phyloP scores from a whole-genome alignment of 768 basidiomycete species.

The Mycena galopus region DNA sequence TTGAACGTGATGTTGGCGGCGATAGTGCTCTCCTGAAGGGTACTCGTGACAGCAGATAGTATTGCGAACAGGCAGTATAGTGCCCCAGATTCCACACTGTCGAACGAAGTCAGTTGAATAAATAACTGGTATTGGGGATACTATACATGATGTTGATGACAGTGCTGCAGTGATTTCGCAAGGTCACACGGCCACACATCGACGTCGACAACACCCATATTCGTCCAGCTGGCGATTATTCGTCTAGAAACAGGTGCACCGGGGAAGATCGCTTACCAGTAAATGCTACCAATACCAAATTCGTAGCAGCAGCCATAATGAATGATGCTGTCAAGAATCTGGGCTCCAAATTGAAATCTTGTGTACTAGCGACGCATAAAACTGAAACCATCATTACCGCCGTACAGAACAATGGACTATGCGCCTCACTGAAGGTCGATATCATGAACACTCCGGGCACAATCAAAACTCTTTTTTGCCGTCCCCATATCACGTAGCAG shows the following conservation, averaged over 20 bases:
- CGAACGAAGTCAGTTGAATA: background rate
- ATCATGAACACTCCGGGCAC: background rate
- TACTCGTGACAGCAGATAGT: background rate
- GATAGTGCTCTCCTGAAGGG: no score
- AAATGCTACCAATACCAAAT: background rate
- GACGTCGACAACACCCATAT: no score
- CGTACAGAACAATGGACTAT: no score
- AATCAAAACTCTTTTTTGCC: no score
- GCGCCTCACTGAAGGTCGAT: background rate
- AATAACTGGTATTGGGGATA: background rate
- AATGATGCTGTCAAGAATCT: background rate
- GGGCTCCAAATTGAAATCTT: background rate
- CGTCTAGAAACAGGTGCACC: no score
- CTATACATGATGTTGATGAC: background rate
- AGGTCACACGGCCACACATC: background rate
- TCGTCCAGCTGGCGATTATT: background rate
- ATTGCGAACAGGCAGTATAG: background rate
- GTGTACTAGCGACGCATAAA: no score
- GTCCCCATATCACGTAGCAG: background rate
- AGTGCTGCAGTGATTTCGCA: background rate
- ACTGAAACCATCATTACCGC: no score
- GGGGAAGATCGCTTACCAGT: background rate
- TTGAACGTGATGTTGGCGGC: no score
- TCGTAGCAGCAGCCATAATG: background rate
- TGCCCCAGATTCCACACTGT: background rate